A percentile compares a stretch with the other conserved stretches of the same genome.
Conservation (phyloP, 352 stramenopile species). For the Pythium phragmitis region DNA sequence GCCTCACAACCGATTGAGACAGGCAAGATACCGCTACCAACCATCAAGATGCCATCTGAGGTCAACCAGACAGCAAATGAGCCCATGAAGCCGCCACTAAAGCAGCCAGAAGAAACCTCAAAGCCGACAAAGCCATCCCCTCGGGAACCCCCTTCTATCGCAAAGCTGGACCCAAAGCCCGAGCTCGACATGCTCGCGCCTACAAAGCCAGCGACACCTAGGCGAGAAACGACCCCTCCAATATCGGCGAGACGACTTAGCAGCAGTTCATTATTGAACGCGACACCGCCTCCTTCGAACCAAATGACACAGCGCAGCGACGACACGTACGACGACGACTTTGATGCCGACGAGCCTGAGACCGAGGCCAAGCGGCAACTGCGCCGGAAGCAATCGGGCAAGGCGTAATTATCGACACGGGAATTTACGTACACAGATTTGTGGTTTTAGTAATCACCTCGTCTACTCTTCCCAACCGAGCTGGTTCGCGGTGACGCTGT, state of each 20-base stretch:
- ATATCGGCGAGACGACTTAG: conserved; percentile 12
- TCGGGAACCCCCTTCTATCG: background rate
- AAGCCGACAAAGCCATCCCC: conserved; percentile 6
- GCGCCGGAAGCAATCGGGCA: conserved; percentile 23
- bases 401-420: conserved; percentile 1
- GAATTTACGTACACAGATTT: conserved; percentile 10
- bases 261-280: background rate
- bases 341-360: conserved; percentile 37
- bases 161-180: conserved; percentile 9
- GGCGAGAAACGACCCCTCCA: conserved; percentile 11
- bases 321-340: conserved; percentile 54
- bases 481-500: conserved; percentile 79
- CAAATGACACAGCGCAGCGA: conserved; percentile 14
- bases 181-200: conserved; percentile 5
- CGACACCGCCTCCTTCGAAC: background rate
- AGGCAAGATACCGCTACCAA: background rate
- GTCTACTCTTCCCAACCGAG: conserved; percentile 73
- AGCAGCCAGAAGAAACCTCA: conserved; percentile 10
- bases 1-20: background rate
- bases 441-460: background rate
- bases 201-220: conserved; percentile 19
- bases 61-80: background rate
- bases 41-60: conserved; percentile 3
- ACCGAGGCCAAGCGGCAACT: conserved; percentile 19
- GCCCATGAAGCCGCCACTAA: background rate